These are phyloP conservation scores for Barnettozyma pratensis DNA, from an alignment of 805 yeast genomes.

Conservation along the genomic window DNA sequence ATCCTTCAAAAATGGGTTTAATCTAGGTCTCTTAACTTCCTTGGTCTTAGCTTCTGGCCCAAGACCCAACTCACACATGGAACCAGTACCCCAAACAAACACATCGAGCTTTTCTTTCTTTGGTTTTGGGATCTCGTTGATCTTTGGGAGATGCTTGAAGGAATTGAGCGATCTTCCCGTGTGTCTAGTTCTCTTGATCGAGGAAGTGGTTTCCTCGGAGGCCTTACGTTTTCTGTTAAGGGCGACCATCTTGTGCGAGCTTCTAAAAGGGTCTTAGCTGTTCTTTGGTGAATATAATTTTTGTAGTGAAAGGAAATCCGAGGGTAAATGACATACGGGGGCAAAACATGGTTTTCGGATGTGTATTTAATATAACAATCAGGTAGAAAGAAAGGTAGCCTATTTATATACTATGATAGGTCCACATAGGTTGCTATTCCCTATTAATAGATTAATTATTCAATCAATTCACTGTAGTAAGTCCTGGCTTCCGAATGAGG, in stretches of 20 bases:
- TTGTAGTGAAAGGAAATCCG: background rate
- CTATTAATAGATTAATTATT: too few species aligned
- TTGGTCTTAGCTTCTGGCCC: conserved; percentile 91
- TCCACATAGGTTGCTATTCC: too few species aligned
- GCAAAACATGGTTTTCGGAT: too few species aligned
- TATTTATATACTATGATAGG: too few species aligned
- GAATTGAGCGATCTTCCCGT: conserved; percentile 27
- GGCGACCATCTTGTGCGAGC: conserved; percentile 16
- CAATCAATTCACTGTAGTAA: too few species aligned
- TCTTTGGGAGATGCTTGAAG: conserved; percentile 22
- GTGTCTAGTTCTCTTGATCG: conserved; percentile 21
- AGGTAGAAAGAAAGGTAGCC: too few species aligned
- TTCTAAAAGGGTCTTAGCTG: background rate
- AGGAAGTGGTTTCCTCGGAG: conserved; percentile 12
- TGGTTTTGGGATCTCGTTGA: conserved; percentile 22
- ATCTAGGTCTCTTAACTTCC: conserved; percentile 93
- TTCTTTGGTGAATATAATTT: background rate
- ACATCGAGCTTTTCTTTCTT: conserved; percentile 49
- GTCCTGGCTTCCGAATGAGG: too few species aligned
- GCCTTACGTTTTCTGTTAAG: conserved; percentile 24
- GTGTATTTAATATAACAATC: too few species aligned
- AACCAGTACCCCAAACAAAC: conserved; percentile 94
- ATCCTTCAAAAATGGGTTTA: conserved; percentile 73
- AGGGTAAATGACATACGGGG: too few species aligned
- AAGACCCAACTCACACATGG: conserved; percentile 96